These are phyloP conservation scores for Magnolia sinica DNA, from an alignment of 164 flowering plant species.

Conservation along the genomic window DNA sequence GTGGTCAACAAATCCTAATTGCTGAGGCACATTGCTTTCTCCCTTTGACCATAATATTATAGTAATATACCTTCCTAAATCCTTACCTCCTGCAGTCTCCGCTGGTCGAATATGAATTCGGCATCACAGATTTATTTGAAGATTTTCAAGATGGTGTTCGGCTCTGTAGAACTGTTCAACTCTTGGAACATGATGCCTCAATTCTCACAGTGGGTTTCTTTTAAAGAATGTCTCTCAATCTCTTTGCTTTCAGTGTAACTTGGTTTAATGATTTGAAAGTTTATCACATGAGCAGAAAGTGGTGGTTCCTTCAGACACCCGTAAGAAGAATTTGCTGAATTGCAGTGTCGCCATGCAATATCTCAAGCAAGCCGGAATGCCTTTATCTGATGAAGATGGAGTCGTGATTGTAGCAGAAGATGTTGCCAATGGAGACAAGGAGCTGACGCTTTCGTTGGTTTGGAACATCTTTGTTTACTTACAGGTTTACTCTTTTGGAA, in stretches of 20 bases:
- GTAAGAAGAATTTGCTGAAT: slow-evolving; percentile 64
- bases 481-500: slow-evolving; percentile 47
- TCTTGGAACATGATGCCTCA: slow-evolving; percentile 66
- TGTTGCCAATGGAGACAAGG: slow-evolving; percentile 75
- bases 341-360: slow-evolving; percentile 68
- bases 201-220: slow-evolving; percentile 59
- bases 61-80: not conserved
- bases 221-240: not conserved
- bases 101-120: slow-evolving; percentile 72
- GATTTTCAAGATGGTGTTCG: slow-evolving; percentile 91
- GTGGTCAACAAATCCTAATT: not conserved
- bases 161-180: slow-evolving; percentile 79
- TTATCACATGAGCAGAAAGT: slow-evolving; percentile 53
- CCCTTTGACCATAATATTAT: not conserved
- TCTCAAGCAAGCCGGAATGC: slow-evolving; percentile 63
- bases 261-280: slow-evolving; percentile 8
- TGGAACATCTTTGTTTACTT: slow-evolving; percentile 92
- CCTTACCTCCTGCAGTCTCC: slow-evolving; percentile 47
- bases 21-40: not conserved
- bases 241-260: not conserved
- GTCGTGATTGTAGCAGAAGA: slow-evolving; percentile 58
- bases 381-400: slow-evolving; percentile 79
- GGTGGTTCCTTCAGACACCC: slow-evolving; percentile 72
- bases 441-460: slow-evolving; percentile 63
- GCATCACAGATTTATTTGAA: slow-evolving; percentile 57